These are phyloP conservation scores for Microcyclosporella mali DNA, from an alignment of 2,329 filamentous ascomycete genomes.

Conservation along the genomic window DNA sequence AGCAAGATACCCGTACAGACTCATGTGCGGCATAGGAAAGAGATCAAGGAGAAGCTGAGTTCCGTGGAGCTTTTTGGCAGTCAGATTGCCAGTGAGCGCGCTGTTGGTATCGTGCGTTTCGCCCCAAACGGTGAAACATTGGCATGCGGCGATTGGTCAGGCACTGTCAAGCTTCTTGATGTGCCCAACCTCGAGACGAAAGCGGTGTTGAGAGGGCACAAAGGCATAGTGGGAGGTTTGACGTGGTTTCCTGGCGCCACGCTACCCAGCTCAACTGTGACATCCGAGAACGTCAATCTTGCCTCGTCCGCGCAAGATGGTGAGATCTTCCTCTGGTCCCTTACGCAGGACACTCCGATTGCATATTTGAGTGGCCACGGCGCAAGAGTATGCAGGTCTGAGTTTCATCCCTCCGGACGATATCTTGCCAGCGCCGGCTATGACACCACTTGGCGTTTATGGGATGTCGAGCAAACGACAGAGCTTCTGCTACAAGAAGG, in stretches of 20 bases:
- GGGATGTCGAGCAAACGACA: slow-evolving; percentile 81
- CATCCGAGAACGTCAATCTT: slow-evolving; percentile 65
- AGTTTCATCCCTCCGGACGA: slow-evolving; percentile 86
- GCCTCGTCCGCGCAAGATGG: slow-evolving; percentile 88
- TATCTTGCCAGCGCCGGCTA: slow-evolving; percentile 91
- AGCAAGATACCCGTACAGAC: slow-evolving; percentile 77
- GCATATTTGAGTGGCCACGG: slow-evolving; percentile 77
- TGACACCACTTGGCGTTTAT: slow-evolving; percentile 93
- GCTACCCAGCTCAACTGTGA: slow-evolving; percentile 62
- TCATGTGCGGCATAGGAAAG: slow-evolving; percentile 87
- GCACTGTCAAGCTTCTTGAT: slow-evolving; percentile 76
- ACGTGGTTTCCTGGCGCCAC: slow-evolving; percentile 85
- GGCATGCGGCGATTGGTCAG: slow-evolving; percentile 89
- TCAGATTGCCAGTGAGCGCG: slow-evolving; percentile 84
- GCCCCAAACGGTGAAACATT: slow-evolving; percentile 77
- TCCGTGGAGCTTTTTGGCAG: slow-evolving; percentile 88
- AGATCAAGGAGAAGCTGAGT: slow-evolving; percentile 73
- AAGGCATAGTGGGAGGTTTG: slow-evolving; percentile 80
- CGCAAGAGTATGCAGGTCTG: slow-evolving; percentile 81
- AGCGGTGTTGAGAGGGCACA: slow-evolving; percentile 72
- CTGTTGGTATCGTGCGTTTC: slow-evolving; percentile 87
- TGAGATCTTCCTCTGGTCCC: slow-evolving; percentile 81
- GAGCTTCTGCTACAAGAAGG: slow-evolving; percentile 89
- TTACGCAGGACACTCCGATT: slow-evolving; percentile 77
- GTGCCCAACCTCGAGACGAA: slow-evolving; percentile 77